Evolutionary conservation across 768 basidiomycete species (phyloP), one percentile per base, ranked within the genome.

Genomic region (Calocybe indica): DNA sequence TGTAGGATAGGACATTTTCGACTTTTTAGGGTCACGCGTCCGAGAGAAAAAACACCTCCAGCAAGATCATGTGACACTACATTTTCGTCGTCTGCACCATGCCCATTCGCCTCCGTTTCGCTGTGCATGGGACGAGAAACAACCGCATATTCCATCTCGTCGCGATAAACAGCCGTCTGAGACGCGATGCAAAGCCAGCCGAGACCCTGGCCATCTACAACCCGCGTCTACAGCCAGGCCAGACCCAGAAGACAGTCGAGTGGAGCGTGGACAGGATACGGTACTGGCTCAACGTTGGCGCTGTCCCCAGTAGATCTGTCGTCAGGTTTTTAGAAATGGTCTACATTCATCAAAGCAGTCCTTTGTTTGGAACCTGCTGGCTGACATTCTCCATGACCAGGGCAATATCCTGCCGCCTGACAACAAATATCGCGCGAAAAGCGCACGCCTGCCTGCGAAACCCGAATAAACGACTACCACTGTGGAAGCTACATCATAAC

Each of bases 201-300:
- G 95, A 98, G 66, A 76, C 83, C 35, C 70, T 98, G 41, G 95
- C 92, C 31, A 73, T 87, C 40, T 96, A 88, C 70, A 74, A 90
- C 63, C 92, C 91, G 3, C 80, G 75, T 52, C 66, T 80, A 40
- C 64, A 63, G 43, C 71, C 61, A 12, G 76, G 72, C 34, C 63
- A 72, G 49, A 64, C 69, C 15, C 74, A 79, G 55, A 95, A 93
- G 67, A 82, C 78, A 32, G 73, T 97, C 47, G 78, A 85, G 56
- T 97, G 94, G 93, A 92, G 92, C 64, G 83, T 85, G 22, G 84
- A 89, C 56, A 80, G 95, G 61, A 90, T 98, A 62, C 75, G 76
- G 49, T 92, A 89, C 59, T 98, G 95, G 95, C 65, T 97, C 35
- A 75, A 75, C 32, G 80, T 85, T 12, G 94, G 93, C 0, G 95